Evolutionary conservation across 139 green algal species (phyloP).

Genomic region (Auxenochlorella pyrenoidosa): DNA sequence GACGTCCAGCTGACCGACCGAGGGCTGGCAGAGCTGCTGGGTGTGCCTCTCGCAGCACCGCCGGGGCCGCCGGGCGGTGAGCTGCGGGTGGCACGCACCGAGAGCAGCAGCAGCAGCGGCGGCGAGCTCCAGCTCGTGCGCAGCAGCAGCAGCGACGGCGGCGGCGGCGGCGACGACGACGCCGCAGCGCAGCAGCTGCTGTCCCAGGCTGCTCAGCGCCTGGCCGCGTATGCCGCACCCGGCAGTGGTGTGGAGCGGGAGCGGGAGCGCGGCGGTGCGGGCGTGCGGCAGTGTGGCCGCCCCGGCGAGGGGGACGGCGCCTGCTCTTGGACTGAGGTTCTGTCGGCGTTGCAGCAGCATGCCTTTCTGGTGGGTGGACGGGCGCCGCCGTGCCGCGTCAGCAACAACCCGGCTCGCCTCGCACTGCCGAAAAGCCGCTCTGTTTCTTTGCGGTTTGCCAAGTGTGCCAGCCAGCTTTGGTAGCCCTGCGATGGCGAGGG

Average conservation of each 20-base stretch:
- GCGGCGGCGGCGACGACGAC: neutral
- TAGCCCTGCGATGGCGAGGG: no score
- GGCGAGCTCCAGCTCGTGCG: neutral
- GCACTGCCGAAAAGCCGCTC: no score
- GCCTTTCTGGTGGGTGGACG: neutral
- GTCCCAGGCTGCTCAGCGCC: neutral
- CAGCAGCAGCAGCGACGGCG: neutral
- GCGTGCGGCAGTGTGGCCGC: neutral
- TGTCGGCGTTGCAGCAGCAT: constrained; percentile 18
- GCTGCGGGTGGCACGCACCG: neutral
- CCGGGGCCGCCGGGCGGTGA: no score
- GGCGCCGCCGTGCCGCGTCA: no score
- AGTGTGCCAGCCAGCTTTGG: no score
- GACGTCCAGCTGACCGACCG: neutral
- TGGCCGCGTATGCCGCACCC: neutral
- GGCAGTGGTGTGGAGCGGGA: neutral
- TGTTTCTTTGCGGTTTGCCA: neutral
- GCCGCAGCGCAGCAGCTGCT: neutral
- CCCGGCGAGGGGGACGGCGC: neutral
- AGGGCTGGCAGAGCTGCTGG: neutral
- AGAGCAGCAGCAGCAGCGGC: neutral
- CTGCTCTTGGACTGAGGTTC: neutral
- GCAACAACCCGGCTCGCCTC: no score
- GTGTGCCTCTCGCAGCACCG: neutral
- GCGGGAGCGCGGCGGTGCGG: neutral